Percentiles rank a stretch among this genome's conserved stretches.
These are phyloP conservation scores for Stipa capillata DNA, from an alignment of 176 grass and related monocot species.

Conservation along the genomic window DNA sequence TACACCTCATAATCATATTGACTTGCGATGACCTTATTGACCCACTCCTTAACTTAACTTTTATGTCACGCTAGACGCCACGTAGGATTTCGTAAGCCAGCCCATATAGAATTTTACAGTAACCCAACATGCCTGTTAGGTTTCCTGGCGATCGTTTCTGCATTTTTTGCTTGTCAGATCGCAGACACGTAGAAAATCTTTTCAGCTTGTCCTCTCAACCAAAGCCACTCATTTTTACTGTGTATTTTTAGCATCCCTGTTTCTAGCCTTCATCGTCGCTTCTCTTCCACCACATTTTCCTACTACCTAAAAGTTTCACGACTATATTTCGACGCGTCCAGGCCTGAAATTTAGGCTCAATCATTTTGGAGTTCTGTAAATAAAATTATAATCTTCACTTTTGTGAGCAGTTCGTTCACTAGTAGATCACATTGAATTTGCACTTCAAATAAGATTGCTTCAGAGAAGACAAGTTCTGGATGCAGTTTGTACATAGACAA, in stretches of 20 bases:
- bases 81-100: no score
- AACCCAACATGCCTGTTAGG: no score
- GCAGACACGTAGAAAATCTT: neutral
- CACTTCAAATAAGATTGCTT: neutral
- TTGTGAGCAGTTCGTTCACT: neutral
- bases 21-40: no score
- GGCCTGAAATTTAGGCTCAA: neutral
- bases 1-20: no score
- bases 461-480: neutral
- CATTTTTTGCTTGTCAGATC: neutral
- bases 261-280: neutral
- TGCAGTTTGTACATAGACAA: neutral
- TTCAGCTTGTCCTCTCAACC: constrained; percentile 2
- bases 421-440: neutral
- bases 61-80: no score
- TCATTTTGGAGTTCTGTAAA: constrained; percentile 5
- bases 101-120: no score
- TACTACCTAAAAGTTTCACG: constrained; percentile 4
- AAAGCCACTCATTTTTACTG: constrained; percentile 19
- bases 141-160: neutral
- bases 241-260: constrained; percentile 27
- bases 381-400: neutral
- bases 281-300: constrained; percentile 19
- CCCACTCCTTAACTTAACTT: no score
- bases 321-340: constrained; percentile 7